Evolutionary conservation across 805 yeast genomes (phyloP).

Genomic region (Candida khao-thaluensis): DNA sequence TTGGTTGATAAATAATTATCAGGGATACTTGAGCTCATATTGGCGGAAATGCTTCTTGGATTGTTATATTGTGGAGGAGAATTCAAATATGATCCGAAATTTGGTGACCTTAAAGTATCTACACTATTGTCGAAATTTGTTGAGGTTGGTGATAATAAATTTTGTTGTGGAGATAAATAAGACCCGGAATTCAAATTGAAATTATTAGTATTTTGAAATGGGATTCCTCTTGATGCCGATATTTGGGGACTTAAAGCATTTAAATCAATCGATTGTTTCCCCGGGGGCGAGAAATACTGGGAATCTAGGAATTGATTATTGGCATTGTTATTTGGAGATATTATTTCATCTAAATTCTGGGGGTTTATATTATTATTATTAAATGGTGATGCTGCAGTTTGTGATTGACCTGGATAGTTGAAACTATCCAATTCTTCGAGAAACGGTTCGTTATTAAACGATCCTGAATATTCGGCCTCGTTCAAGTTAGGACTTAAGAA

Average conservation of each 20-base stretch:
- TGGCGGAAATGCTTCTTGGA: slow-evolving; percentile 10
- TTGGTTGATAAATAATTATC: slow-evolving; percentile 21
- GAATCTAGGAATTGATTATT: slow-evolving; percentile 27
- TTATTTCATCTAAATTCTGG: slow-evolving; percentile 35
- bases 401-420: slow-evolving; percentile 13
- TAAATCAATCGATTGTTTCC: slow-evolving; percentile 17
- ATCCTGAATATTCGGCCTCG: slow-evolving; percentile 9
- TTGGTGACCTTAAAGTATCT: slow-evolving; percentile 38
- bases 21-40: slow-evolving; percentile 26
- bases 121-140: slow-evolving; percentile 28
- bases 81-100: slow-evolving; percentile 27
- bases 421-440: slow-evolving; percentile 29
- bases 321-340: slow-evolving; percentile 29
- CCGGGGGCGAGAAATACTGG: slow-evolving; percentile 43
- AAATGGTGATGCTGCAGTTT: slow-evolving; percentile 12
- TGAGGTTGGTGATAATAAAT: slow-evolving; percentile 32
- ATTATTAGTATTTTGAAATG: slow-evolving; percentile 18
- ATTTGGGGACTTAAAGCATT: slow-evolving; percentile 31
- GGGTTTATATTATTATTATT: slow-evolving; percentile 15
- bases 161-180: slow-evolving; percentile 36
- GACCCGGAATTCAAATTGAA: slow-evolving; percentile 26
- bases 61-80: slow-evolving; percentile 35
- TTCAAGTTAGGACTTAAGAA: slow-evolving; percentile 14
- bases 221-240: slow-evolving; percentile 31
- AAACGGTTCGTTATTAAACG: slow-evolving; percentile 26